phyloP scores from a whole-genome alignment of 345 rosid genomes.

The Citrus sinensis region DVS_A1.0 CM039163.1:35405001-35405500 shows the following conservation, averaged over 20 bases:
- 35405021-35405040: not conserved
- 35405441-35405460: not conserved
- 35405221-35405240: not conserved
- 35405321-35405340: not conserved
- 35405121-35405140: not conserved
- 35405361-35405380: slow-evolving; percentile 8
- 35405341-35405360: slow-evolving; percentile 5
- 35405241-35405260: slow-evolving; percentile 1
- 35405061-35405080: not conserved
- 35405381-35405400: not conserved
- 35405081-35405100: not conserved
- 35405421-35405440: not conserved
- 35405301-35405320: slow-evolving; percentile 34
- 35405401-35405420: not conserved
- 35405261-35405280: not conserved
- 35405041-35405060: not conserved
- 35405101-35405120: not conserved
- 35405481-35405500: not conserved
- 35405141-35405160: not conserved
- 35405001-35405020: not conserved
- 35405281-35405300: slow-evolving; percentile 18
- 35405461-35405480: not conserved
- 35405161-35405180: not conserved
- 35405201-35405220: not conserved
- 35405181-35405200: not conserved